Evolutionary conservation across 768 basidiomycete species (phyloP), one percentile per base, ranked within the genome.

Genomic region (Agrocybe pediades): DNA sequence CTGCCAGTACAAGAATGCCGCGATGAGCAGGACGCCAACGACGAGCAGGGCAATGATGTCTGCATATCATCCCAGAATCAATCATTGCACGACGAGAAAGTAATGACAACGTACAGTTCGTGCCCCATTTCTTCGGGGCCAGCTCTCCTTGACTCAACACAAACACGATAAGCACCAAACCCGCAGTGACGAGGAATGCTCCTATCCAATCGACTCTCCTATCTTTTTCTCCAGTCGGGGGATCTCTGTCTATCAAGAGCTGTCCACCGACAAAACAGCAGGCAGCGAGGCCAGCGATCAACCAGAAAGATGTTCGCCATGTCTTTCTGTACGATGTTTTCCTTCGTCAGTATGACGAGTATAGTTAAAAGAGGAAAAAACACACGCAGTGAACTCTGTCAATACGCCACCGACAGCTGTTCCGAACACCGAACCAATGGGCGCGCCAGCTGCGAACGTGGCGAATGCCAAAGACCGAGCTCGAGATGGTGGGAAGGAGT

Each of bases 391-490:
- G 11, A 70, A 68, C 60, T 91, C 80, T 0, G 86, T 88, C 17
- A 92, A 68, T 1, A 86, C 70, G n/a, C 90, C 91, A 16, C 92
- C 92, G 0, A 92, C 54, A 0, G 84, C 70, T 25, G 76, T 76
- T 1, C 94, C 92, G 13, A 93, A 70, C 0, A 83, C 87, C 0
- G 79, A 88, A 0, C 94, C 94, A 5, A 95, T 63, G 0, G 94
- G 92, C 0, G 88, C 90, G 23, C 95, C 95, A 0, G 92, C 90
- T 0, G 87, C 79, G 58, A 94, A 95, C 0, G 87, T 84, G 0
- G 94, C 83, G 57, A 95, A 96, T 0, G 92, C 94, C 0, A 84
- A 68, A 1, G 89, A 84, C 9, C 94, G 82, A 0, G 85, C 77
- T 11, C 74, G 73, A 1, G 71, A 72, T 0, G 87, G 86, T 3